Evolutionary conservation across 2,329 filamentous ascomycete species (phyloP), one percentile per base, ranked within the genome.

Genomic region (Ascocoryne sarcoides): DNA sequence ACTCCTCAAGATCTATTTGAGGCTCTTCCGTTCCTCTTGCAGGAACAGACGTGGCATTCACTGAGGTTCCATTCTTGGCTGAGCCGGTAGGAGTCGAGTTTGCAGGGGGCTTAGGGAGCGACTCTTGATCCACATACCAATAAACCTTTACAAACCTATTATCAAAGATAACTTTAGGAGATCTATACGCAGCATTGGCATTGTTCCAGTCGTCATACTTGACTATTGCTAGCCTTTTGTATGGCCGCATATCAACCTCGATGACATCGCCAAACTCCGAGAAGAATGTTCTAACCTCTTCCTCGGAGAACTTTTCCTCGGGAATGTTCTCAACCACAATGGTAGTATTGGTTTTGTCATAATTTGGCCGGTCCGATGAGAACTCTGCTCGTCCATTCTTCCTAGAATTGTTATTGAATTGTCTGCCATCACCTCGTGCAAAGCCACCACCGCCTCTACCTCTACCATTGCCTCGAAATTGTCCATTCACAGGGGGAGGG

Each of bases 141-240:
- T 82, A 88, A 0, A 90, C 81, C 53, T 87, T 89, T 36, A 92
- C 85, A 52, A 92, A 92, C 9, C 85, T 71, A 51, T 90, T 92
- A 53, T 89, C 82, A 55, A 90, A 92, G 32, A 92, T 80, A 34
- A 79, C 80, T 55, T 87, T 87, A 0, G 85, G 84, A 7, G 82
- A 88, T 34, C 73, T 71, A 58, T 85, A 87, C 2, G 85, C 85
- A 12, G 74, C 72, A 44, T 78, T 75, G 10, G 85, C 85, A 10
- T 75, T 64, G 5, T 70, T 69, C 71, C 80, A 83, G 31, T 69
- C 70, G 37, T 77, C 71, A 52, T 72, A 92, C 50, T 79, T 82
- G 47, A 92, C 69, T 20, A 84, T 66, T 1, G 84, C 84, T 12
- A 86, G 61, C 31, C 74, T 71, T 55, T 80, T 80, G 56, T 80